Evolutionary conservation across 768 basidiomycete genomes (phyloP), one percentile per base, ranked within the genome.

Genomic region (Favolaschia claudopus): DNA sequence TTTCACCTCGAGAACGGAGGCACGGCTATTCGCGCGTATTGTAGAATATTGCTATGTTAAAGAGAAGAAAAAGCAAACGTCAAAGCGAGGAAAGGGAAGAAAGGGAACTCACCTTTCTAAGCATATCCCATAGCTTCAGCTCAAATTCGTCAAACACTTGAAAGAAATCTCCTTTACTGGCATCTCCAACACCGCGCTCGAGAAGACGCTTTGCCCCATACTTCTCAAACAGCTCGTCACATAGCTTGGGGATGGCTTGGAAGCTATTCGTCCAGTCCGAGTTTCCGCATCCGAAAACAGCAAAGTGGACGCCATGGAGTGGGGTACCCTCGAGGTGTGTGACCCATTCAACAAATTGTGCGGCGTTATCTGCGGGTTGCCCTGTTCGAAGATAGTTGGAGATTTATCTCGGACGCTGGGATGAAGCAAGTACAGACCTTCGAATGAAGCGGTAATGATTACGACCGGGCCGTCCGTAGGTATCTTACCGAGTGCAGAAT

Each of bases 221-320:
- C 22, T 66, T 68, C 17, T 78, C 70, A 17, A 70, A 53, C 20
- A 59, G 17, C 13, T 67, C 63, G 62, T 82, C 81, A 40, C 77
- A 67, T 6, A 79, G 63, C 29, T 28, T 74, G 2, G 82, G 82
- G 29, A 84, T 76, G 17, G 74, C 73, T 62, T 82, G 80, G 66
- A 71, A 84, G 1, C 80, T 82, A 32, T 71, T 65, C 7, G 73
- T 73, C 81, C 82, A 84, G 55, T 84, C 82, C 24, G 70, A 71
- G 66, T 84, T 78, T 10, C 82, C 82, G 58, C 78, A 80, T 0
- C 81, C 82, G 55, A 84, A 82, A 17, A 84, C 79, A 4, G 76
- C 78, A 48, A 72, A 84, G 17, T 67, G 68, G 24, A 79, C 71
- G 27, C 70, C 69, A 4, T 55, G 54, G 39, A 79, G 66, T 47